These are phyloP conservation scores for Zymoseptoria ardabiliae DNA, from an alignment of 2,329 filamentous ascomycete species.

Conservation along the genomic window DNA sequence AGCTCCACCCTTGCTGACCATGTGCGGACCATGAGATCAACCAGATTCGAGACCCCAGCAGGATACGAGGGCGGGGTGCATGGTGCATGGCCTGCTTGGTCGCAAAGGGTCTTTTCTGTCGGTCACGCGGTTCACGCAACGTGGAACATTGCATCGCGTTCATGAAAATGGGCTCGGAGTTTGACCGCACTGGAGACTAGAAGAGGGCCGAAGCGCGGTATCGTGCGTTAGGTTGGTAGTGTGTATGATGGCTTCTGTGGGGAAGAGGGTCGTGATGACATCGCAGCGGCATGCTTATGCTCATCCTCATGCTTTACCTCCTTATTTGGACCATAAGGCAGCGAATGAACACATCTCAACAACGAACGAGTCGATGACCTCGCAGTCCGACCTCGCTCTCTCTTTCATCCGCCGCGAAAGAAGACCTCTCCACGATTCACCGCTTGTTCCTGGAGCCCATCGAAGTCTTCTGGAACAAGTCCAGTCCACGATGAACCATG, in stretches of 20 bases:
- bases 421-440: neutral
- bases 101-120: neutral
- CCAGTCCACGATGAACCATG: too few species aligned
- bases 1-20: neutral
- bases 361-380: neutral
- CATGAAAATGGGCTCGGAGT: neutral
- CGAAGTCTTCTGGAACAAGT: too few species aligned
- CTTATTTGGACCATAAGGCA: neutral
- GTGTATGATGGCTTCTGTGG: neutral
- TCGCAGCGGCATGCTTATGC: neutral
- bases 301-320: neutral
- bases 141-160: neutral
- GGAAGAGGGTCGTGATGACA: neutral
- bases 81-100: neutral
- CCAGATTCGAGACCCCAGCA: neutral
- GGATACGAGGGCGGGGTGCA: neutral
- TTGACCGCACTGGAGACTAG: neutral
- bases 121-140: neutral
- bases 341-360: neutral
- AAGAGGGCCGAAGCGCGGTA: neutral
- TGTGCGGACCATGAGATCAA: neutral
- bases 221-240: neutral
- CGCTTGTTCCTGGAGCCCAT: too few species aligned
- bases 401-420: neutral
- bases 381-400: neutral